Percentiles rank a stretch among this genome's conserved stretches.
These are phyloP conservation scores for Maudiozyma bulderi DNA, from an alignment of 805 yeast species.

Conservation along the genomic window DNA sequence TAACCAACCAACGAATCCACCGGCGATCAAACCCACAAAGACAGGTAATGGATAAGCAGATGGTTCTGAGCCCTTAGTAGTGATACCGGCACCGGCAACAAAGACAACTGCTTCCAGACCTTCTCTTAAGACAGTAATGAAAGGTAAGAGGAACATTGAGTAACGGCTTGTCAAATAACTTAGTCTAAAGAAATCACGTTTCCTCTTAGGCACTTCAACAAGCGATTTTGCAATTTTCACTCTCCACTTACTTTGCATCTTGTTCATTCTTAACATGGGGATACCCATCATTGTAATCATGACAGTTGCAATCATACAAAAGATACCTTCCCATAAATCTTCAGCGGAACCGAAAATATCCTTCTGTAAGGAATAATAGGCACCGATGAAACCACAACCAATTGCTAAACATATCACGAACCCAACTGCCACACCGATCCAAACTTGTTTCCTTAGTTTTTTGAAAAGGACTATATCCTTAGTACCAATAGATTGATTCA, in stretches of 20 bases:
- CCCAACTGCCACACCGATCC: constrained; percentile 74
- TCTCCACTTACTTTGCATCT: constrained; percentile 97
- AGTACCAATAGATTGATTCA: constrained; percentile 72
- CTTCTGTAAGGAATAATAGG: constrained; percentile 67
- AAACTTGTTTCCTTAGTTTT: constrained; percentile 65
- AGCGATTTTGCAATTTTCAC: constrained; percentile 83
- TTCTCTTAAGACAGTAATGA: constrained; percentile 87
- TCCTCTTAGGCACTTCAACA: constrained; percentile 45
- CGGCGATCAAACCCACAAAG: constrained; percentile 73
- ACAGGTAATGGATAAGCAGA: constrained; percentile 91
- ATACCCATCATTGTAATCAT: constrained; percentile 92
- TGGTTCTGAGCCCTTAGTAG: constrained; percentile 42
- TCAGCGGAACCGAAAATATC: constrained; percentile 84
- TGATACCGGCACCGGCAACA: constrained; percentile 89
- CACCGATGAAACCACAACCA: constrained; percentile 93
- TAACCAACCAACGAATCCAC: constrained; percentile 56
- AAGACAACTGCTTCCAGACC: constrained; percentile 95
- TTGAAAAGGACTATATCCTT: constrained; percentile 47
- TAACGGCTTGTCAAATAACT: constrained; percentile 60
- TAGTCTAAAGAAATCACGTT: constrained; percentile 42
- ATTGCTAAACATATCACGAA: constrained; percentile 67
- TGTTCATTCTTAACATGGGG: constrained; percentile 90
- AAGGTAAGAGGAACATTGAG: constrained; percentile 82
- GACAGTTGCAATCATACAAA: constrained; percentile 80
- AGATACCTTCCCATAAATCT: constrained; percentile 95